Base-by-base conservation (phyloP, 495 filamentous ascomycete genomes). In the Hypoxylon fuscum region DNA sequence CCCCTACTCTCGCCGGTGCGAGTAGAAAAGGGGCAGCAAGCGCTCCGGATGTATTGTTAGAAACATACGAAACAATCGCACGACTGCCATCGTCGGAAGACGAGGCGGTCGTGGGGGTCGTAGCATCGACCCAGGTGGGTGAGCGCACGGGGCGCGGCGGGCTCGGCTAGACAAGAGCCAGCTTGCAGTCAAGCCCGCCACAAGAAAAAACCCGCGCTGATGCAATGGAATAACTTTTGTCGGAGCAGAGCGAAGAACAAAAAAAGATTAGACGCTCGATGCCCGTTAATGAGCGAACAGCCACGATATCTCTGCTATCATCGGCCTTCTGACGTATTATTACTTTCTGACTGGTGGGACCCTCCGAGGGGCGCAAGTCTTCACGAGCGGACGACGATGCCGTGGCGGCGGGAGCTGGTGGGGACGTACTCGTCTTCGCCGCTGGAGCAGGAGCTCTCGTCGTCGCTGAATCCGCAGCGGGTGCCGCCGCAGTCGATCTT, bases 401-500 rank as follows among this genome's bases (percentile, higher is more conserved):
- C 91, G 75, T 94, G 86, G 69, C 91, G 86, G 68, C 90, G 83
- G 56, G 86, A 85, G 66, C 73, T 72, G 62, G 68, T 66, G 59
- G 83, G 86, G 73, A 87, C 84, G 62, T 88, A 85, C 63, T 84
- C 83, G 41, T 90, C 89, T 38, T 79, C 76, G 35, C 56, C 66
- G 61, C 68, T 71, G 23, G 65, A 68, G 68, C 70, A 74, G 37
- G 79, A 82, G 67, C 77, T 87, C 73, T 83, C 87, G 2, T 82
- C 85, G 65, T 87, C 83, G 57, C 83, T 81, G 78, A 90, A 93
- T 56, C 90, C 89, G 74, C 93, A 97, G 71, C 92, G 87, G 57
- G 84, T 79, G 59, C 93, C 93, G 40, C 92, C 92, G 68, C 93
- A 97, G 83, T 97, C 93, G 60, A 97, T 86, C 84, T 92, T 95